These are phyloP conservation scores for Chlamydomonas reinhardtii DNA, from an alignment of 163 green algal genomes.

Conservation along the genomic window DNA sequence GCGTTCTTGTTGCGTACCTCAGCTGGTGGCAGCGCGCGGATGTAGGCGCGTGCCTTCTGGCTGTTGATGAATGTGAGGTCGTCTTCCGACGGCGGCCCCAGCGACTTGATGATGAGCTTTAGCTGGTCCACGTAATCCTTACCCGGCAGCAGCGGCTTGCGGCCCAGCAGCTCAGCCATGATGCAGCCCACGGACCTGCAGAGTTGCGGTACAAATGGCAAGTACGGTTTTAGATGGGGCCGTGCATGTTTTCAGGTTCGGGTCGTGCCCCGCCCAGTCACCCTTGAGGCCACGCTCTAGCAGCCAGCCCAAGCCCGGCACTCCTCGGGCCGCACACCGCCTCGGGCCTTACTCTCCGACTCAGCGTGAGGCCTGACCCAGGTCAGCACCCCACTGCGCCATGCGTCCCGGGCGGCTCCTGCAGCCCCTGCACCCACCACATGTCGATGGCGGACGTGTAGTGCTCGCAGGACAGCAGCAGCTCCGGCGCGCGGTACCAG, in stretches of 20 bases:
- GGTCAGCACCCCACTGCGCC: too few relatives aligned
- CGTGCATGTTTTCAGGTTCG: too few relatives aligned
- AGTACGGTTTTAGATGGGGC: too few relatives aligned
- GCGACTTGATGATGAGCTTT: constrained; percentile 92
- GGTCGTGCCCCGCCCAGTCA: too few relatives aligned
- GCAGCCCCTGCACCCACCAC: constrained; percentile 81
- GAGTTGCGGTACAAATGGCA: not conserved
- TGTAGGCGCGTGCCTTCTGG: constrained; percentile 90
- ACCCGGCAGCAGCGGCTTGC: constrained; percentile 91
- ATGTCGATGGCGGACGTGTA: constrained; percentile 98
- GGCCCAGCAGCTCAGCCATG: constrained; percentile 95
- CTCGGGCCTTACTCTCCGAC: too few relatives aligned
- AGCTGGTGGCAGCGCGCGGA: constrained; percentile 81
- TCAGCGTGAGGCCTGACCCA: too few relatives aligned
- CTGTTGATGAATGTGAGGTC: constrained; percentile 94
- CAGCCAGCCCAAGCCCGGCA: too few relatives aligned
- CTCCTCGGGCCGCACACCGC: too few relatives aligned
- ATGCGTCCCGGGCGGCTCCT: too few relatives aligned
- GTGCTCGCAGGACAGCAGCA: constrained; percentile 78
- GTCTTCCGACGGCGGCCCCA: constrained; percentile 91
- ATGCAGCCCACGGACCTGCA: constrained; percentile 95
- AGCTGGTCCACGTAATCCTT: constrained; percentile 99
- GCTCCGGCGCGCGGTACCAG: constrained; percentile 97
- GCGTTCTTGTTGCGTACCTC: constrained; percentile 60
- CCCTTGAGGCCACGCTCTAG: too few relatives aligned